Evolutionary conservation across 1,284 basidiomycete species (phyloP).

Genomic region (Porodaedalea pini): DNA sequence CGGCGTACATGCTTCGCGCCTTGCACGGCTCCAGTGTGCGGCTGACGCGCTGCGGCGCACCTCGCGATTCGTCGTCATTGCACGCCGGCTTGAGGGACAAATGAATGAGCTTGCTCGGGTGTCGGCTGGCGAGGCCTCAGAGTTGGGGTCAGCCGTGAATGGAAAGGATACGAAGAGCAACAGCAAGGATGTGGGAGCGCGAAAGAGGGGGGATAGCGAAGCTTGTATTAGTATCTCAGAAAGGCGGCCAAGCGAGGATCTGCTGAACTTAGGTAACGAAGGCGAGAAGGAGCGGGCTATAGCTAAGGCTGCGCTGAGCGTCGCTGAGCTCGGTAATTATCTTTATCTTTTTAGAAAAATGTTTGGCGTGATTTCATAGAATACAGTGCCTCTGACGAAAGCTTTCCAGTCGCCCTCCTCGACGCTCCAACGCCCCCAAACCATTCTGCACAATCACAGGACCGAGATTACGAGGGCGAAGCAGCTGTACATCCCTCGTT

Average conservation of each 20-base stretch:
- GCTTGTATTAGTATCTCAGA: background rate
- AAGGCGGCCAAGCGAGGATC: slow-evolving; percentile 5
- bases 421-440: background rate
- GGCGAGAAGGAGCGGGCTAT: slow-evolving; percentile 82
- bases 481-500: too few species aligned
- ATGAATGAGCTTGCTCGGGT: slow-evolving; percentile 59
- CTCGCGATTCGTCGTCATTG: slow-evolving; percentile 78
- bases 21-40: slow-evolving; percentile 76
- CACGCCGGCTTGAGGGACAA: slow-evolving; percentile 75
- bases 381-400: background rate
- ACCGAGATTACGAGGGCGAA: background rate
- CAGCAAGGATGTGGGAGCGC: too few species aligned
- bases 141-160: slow-evolving; percentile 21
- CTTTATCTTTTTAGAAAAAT: background rate
- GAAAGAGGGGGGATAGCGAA: background rate
- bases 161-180: background rate
- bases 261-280: slow-evolving; percentile 42
- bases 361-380: background rate
- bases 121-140: slow-evolving; percentile 23
- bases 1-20: slow-evolving; percentile 61
- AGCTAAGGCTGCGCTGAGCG: slow-evolving; percentile 85
- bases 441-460: background rate
- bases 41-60: slow-evolving; percentile 80
- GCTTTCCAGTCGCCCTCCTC: slow-evolving; percentile 14
- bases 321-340: slow-evolving; percentile 79